These are phyloP conservation scores for Candida khao-thaluensis DNA, from an alignment of 805 yeast genomes.

Conservation along the genomic window DNA sequence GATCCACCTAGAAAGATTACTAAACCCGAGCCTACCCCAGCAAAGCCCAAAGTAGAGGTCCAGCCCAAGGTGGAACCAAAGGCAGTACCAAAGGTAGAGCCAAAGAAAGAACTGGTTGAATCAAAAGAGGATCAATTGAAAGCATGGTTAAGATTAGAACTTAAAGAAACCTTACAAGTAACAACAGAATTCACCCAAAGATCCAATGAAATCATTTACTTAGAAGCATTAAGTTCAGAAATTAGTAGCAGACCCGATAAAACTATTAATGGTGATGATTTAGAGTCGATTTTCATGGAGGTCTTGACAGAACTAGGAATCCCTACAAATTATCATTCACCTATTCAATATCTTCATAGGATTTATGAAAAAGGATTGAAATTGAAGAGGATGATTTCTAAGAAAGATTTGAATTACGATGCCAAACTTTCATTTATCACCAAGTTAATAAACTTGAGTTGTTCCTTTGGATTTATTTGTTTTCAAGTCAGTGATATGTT, in stretches of 20 bases:
- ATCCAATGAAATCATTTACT: slow-evolving; percentile 17
- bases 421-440: slow-evolving; percentile 42
- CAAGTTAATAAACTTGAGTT: slow-evolving; percentile 48
- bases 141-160: slow-evolving; percentile 41
- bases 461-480: slow-evolving; percentile 65
- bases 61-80: neutral
- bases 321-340: slow-evolving; percentile 27
- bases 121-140: slow-evolving; percentile 26
- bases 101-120: no score
- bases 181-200: slow-evolving; percentile 23
- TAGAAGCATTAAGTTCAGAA: slow-evolving; percentile 28
- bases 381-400: slow-evolving; percentile 42
- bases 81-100: no score
- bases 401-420: slow-evolving; percentile 37
- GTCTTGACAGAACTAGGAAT: slow-evolving; percentile 55
- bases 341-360: slow-evolving; percentile 48
- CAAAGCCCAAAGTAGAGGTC: no score
- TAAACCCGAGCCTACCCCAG: slow-evolving; percentile 3
- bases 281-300: slow-evolving; percentile 57
- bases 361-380: slow-evolving; percentile 44
- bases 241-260: slow-evolving; percentile 12
- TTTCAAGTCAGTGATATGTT: slow-evolving; percentile 71
- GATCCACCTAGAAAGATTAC: slow-evolving; percentile 1
- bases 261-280: slow-evolving; percentile 26
- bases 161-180: slow-evolving; percentile 38